Base-by-base conservation (phyloP, 2,329 filamentous ascomycete species). In the Trichoderma harzianum region DNA sequence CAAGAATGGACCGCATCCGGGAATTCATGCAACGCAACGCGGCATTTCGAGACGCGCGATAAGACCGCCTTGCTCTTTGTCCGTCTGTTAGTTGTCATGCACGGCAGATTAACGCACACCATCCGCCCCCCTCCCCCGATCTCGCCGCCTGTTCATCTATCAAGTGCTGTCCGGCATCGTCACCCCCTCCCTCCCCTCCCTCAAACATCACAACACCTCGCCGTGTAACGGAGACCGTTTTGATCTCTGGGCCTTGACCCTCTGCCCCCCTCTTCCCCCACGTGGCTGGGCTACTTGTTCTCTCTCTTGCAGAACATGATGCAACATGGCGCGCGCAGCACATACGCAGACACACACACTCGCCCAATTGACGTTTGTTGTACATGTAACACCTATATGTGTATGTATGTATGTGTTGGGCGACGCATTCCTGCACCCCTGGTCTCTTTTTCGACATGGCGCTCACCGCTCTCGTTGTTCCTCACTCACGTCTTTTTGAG, bases 1-100 rank as follows among this genome's bases (percentile, higher is more conserved):
- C 77, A 61, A 78, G 79, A 24, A 82, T 82, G 80, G 81, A 80
- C 47, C 80, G 81, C 62, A 82, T 83, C 72, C 78, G 78, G 72
- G 77, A 78, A 30, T 82, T 81, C 73, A 79, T 83, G 78, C 79
- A 78, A 75, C 80, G 78, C 65, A 79, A 75, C 66, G 74, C 77
- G 55, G 77, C 78, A 12, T 64, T 65, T 53, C 61, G 36, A 58
- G 64, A 72, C 53, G 36, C 24, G 30, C 28, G 66, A 62, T 61
- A 69, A 53, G 55, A 16, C 39, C 39, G 28, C 7, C 28, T 69
- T n/a, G 39, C 36, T 58, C 51, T 68, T 30, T 32, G 28, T 53
- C 47, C 30, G 55, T 60, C 18, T 68, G 26, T 26, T 68, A 8
- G 34, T 16, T 47, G n/a, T 53, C 21, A 53, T 32, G 39, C 55